Percentiles rank a stretch among this genome's conserved stretches.
Evolutionary conservation across 495 filamentous ascomycete species (phyloP).

Genomic region (Xylaria intraflava): DNA sequence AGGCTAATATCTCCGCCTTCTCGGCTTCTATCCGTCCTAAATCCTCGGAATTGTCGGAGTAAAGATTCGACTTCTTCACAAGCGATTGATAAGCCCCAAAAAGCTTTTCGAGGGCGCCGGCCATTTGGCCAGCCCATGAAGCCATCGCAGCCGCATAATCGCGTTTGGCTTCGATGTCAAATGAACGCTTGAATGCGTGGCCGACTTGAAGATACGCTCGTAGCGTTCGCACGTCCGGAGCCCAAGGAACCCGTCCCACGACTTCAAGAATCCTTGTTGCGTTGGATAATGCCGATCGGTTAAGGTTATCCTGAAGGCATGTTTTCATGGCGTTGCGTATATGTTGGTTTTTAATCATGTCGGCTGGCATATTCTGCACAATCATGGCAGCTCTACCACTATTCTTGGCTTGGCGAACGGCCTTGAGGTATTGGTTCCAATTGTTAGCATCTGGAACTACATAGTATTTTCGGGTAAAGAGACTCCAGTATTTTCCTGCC

Average conservation of each 20-base stretch:
- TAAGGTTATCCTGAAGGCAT: conserved; percentile 65
- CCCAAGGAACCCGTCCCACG: conserved; percentile 41
- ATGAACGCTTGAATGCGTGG: conserved; percentile 23
- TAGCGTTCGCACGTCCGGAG: conserved; percentile 38
- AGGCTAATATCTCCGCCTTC: conserved; percentile 30
- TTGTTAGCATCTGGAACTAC: conserved; percentile 65
- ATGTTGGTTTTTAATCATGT: conserved; percentile 39
- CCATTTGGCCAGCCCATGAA: conserved; percentile 29
- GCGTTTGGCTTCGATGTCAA: conserved; percentile 8
- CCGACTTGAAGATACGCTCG: conserved; percentile 36
- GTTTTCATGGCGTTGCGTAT: conserved; percentile 65
- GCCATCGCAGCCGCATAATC: conserved; percentile 13
- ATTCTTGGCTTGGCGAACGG: conserved; percentile 57
- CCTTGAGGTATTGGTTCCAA: conserved; percentile 57
- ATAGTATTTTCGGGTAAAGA: conserved; percentile 49
- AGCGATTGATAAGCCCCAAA: conserved; percentile 31
- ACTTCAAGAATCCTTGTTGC: conserved; percentile 51
- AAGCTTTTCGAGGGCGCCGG: conserved; percentile 31
- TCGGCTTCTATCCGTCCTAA: conserved; percentile 7
- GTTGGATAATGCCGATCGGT: conserved; percentile 51
- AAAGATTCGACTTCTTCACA: conserved; percentile 14
- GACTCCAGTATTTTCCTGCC: conserved; percentile 64
- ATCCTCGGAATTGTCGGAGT: conserved; percentile 12
- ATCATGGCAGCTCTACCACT: conserved; percentile 48
- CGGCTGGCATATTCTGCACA: conserved; percentile 44